phyloP scores from a whole-genome alignment of 2,329 filamentous ascomycete species.

The Pezicula rhizophila region DNA sequence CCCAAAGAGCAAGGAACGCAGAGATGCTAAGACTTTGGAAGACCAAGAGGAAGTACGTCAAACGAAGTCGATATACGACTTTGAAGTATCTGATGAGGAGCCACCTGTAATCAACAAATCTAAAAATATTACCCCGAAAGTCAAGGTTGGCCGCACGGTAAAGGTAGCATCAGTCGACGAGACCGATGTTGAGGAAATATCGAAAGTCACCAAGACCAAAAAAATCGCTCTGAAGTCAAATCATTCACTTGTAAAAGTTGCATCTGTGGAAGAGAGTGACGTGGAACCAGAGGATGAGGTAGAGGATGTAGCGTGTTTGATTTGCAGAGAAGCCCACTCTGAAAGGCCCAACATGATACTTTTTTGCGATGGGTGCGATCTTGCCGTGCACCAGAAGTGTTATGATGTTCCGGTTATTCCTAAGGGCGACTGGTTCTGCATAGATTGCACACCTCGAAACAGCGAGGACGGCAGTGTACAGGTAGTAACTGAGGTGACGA shows the following conservation, averaged over 20 bases:
- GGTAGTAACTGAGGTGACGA: slow-evolving; percentile 31
- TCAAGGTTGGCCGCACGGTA: neutral
- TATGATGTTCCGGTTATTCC: slow-evolving; percentile 52
- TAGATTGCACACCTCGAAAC: slow-evolving; percentile 36
- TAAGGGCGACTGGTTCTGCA: slow-evolving; percentile 58
- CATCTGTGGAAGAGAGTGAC: neutral
- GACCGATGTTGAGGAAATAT: too few relatives aligned
- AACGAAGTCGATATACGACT: slow-evolving; percentile 7
- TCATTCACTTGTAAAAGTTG: neutral
- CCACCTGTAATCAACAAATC: too few relatives aligned
- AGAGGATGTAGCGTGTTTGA: slow-evolving; percentile 50
- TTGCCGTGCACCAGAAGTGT: slow-evolving; percentile 56
- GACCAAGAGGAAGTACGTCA: slow-evolving; percentile 1
- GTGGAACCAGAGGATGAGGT: slow-evolving; percentile 8
- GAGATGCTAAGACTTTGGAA: slow-evolving; percentile 14
- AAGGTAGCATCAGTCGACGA: neutral
- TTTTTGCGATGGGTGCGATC: slow-evolving; percentile 59
- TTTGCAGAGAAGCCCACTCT: slow-evolving; percentile 53
- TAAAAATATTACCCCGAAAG: neutral
- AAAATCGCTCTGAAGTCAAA: neutral
- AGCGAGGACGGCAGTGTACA: slow-evolving; percentile 1
- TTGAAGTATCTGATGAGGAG: neutral
- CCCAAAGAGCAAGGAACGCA: neutral
- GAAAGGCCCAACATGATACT: slow-evolving; percentile 55
- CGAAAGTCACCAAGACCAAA: neutral